phyloP scores from a whole-genome alignment of 169 alveolate species.

The Plasmodium fragile region DNA sequence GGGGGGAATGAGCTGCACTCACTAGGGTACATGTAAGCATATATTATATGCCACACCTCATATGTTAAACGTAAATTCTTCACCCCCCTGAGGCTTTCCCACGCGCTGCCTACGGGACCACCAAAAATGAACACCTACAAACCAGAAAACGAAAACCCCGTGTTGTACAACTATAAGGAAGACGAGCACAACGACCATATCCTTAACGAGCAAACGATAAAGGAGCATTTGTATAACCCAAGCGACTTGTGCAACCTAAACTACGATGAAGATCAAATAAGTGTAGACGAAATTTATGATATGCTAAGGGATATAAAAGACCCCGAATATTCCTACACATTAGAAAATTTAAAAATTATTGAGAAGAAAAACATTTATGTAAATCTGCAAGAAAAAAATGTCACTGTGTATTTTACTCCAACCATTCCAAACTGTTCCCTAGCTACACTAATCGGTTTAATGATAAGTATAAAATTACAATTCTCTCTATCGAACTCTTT shows the following conservation, averaged over 20 bases:
- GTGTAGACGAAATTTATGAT: slow-evolving; percentile 92
- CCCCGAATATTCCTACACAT: slow-evolving; percentile 98
- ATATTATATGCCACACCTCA: background rate
- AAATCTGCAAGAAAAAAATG: slow-evolving; percentile 83
- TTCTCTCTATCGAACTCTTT: slow-evolving; percentile 91
- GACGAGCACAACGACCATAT: slow-evolving; percentile 4
- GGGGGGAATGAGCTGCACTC: background rate
- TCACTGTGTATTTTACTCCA: slow-evolving; percentile 95
- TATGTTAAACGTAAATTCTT: background rate
- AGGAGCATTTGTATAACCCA: slow-evolving; percentile 30
- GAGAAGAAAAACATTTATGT: slow-evolving; percentile 90
- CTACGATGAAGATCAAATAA: slow-evolving; percentile 69
- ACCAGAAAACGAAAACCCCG: slow-evolving; percentile 69
- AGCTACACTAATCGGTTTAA: slow-evolving; percentile 97
- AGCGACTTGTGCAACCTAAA: slow-evolving; percentile 64
- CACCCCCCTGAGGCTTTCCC: background rate
- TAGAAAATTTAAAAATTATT: slow-evolving; percentile 96
- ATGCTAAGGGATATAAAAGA: slow-evolving; percentile 94
- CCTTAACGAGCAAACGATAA: slow-evolving; percentile 36
- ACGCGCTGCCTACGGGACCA: background rate
- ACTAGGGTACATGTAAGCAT: background rate
- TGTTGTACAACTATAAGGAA: slow-evolving; percentile 36
- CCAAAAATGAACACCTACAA: slow-evolving; percentile 34
- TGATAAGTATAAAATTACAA: slow-evolving; percentile 93
- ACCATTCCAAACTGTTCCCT: slow-evolving; percentile 97